Evolutionary conservation across 1,139 yeast genomes (phyloP).

Genomic region (Protomyces macrosporus): DNA sequence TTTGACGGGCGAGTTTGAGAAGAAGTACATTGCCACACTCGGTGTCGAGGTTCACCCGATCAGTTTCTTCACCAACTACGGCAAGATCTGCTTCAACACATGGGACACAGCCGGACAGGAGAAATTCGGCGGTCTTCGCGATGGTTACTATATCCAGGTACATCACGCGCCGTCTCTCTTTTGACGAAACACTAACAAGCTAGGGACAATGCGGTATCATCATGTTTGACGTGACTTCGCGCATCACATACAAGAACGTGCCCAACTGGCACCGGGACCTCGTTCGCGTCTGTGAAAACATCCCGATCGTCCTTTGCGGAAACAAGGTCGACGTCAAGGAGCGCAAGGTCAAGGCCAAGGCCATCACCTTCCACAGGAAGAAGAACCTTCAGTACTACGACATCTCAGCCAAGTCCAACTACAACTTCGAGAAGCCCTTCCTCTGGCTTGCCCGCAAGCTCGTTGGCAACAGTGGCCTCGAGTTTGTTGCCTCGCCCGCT

Average conservation of each 20-base stretch:
- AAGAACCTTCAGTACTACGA: slow-evolving; percentile 99
- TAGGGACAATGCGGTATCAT: slow-evolving; percentile 98
- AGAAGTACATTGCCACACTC: slow-evolving; percentile 85
- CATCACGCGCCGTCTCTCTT: background rate
- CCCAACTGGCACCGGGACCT: slow-evolving; percentile 97
- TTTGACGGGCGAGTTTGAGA: slow-evolving; percentile 93
- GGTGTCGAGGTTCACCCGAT: slow-evolving; percentile 99
- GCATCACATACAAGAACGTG: slow-evolving; percentile 98
- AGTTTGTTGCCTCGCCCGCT: slow-evolving; percentile 98
- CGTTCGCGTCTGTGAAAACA: slow-evolving; percentile 99
- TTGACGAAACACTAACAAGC: slow-evolving; percentile 27
- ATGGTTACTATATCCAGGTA: slow-evolving; percentile 89
- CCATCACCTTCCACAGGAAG: slow-evolving; percentile 97
- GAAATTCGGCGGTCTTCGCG: slow-evolving; percentile 99
- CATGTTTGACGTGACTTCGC: slow-evolving; percentile 99
- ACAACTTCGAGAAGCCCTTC: slow-evolving; percentile 99
- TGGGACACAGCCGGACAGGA: slow-evolving; percentile 99
- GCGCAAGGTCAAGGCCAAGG: slow-evolving; percentile 99
- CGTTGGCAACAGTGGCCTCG: slow-evolving; percentile 96
- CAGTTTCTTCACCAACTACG: slow-evolving; percentile 96
- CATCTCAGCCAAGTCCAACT: slow-evolving; percentile 98
- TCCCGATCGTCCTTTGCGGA: slow-evolving; percentile 98
- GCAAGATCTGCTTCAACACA: slow-evolving; percentile 94
- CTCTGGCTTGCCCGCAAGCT: slow-evolving; percentile 99
- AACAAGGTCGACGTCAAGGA: slow-evolving; percentile 99